These are phyloP conservation scores for Lentinula guzmanii DNA, from an alignment of 768 basidiomycete genomes.

Conservation along the genomic window DNA sequence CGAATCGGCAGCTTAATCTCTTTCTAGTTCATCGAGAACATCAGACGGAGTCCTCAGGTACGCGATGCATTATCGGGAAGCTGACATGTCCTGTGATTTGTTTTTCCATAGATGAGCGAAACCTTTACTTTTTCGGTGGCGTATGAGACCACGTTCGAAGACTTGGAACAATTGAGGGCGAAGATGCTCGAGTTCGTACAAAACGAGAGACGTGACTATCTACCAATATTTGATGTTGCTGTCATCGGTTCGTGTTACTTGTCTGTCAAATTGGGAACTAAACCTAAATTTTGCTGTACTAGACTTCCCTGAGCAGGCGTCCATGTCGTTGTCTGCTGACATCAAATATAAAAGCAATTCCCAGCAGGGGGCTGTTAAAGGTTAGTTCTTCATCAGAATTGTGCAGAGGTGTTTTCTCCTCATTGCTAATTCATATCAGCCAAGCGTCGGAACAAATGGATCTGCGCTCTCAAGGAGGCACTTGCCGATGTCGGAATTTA, in stretches of 20 bases:
- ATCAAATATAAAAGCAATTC: constrained; percentile 90
- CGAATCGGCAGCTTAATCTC: not conserved
- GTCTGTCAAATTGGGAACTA: constrained; percentile 3
- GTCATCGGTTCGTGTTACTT: constrained; percentile 43
- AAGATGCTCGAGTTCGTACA: constrained; percentile 79
- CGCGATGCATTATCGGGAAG: constrained; percentile 8
- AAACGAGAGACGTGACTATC: constrained; percentile 67
- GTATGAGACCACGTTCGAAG: constrained; percentile 74
- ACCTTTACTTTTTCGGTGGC: constrained; percentile 76
- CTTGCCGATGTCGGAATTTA: constrained; percentile 68
- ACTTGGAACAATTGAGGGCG: constrained; percentile 68
- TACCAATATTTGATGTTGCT: constrained; percentile 66
- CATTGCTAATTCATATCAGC: constrained; percentile 29
- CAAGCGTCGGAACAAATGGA: constrained; percentile 86
- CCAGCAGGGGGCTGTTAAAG: constrained; percentile 71
- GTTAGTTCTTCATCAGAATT: constrained; percentile 25
- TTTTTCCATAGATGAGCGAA: constrained; percentile 62
- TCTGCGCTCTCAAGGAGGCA: constrained; percentile 76
- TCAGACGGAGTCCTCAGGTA: constrained; percentile 66
- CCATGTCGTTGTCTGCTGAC: constrained; percentile 69
- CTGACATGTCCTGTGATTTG: not conserved
- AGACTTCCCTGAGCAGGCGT: constrained; percentile 80
- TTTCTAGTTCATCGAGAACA: constrained; percentile 60
- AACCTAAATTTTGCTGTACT: constrained; percentile 4
- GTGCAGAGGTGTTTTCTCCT: not conserved